phyloP scores from a whole-genome alignment of 805 yeast genomes.

The Candida pseudofarinosa region DNA sequence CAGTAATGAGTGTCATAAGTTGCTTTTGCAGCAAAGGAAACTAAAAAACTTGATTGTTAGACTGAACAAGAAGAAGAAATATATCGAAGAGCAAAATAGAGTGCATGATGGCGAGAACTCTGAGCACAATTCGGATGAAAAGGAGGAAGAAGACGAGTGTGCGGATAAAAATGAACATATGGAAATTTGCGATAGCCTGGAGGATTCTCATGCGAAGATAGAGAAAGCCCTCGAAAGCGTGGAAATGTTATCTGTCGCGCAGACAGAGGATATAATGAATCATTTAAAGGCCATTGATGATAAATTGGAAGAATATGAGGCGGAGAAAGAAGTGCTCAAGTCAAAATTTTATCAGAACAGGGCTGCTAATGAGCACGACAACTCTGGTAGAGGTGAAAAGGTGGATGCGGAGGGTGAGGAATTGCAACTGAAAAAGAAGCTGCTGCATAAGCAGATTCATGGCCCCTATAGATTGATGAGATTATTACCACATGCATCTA shows the following conservation, averaged over 20 bases:
- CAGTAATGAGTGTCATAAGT: conserved; percentile 69
- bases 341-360: conserved; percentile 21
- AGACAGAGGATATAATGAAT: conserved; percentile 25
- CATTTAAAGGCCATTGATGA: conserved; percentile 36
- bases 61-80: conserved; percentile 40
- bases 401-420: conserved; percentile 11
- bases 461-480: conserved; percentile 84
- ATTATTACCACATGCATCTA: conserved; percentile 74
- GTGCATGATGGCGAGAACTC: conserved; percentile 2
- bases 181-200: conserved; percentile 8
- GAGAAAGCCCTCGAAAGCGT: conserved; percentile 15
- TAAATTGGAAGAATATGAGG: conserved; percentile 35
- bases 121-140: neutral
- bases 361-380: conserved; percentile 5
- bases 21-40: conserved; percentile 55
- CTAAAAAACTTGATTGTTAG: conserved; percentile 44
- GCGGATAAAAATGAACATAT: conserved; percentile 10
- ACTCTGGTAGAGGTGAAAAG: conserved; percentile 5
- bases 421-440: conserved; percentile 25
- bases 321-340: conserved; percentile 31
- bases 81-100: conserved; percentile 11
- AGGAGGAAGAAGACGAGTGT: conserved; percentile 4
- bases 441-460: conserved; percentile 56
- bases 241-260: conserved; percentile 30
- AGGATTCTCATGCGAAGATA: conserved; percentile 10